Percentiles rank a stretch among this genome's conserved stretches.
These are phyloP conservation scores for Plasmopara halstedii DNA, from an alignment of 352 stramenopile genomes.

Conservation along the genomic window DNA sequence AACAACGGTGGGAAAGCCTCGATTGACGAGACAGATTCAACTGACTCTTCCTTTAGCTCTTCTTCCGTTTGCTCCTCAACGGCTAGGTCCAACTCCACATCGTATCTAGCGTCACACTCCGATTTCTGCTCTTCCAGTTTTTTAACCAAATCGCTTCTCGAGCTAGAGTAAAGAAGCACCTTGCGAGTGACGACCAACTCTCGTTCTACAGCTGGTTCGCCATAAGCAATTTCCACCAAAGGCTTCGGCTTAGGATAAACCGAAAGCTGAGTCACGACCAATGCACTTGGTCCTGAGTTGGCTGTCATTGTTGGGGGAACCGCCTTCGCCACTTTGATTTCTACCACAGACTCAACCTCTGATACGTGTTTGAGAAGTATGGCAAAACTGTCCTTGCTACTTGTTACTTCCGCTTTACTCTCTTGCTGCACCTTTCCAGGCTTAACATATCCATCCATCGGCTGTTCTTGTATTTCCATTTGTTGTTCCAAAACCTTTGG, in stretches of 20 bases:
- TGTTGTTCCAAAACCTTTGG: not conserved
- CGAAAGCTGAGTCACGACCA: conserved; percentile 4
- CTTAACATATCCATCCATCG: not conserved
- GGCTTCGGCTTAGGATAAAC: conserved; percentile 17
- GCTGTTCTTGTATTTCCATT: not conserved
- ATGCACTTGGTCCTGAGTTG: conserved; percentile 3
- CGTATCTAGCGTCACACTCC: conserved; percentile 8
- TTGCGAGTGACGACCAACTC: conserved; percentile 23
- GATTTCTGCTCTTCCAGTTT: conserved; percentile 9
- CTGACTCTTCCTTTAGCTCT: conserved; percentile 9
- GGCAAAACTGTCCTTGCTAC: too few species aligned
- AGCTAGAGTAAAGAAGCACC: conserved; percentile 24
- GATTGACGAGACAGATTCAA: conserved; percentile 10
- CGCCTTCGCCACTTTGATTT: conserved; percentile 1
- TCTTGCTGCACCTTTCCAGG: not conserved
- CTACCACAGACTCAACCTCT: conserved; percentile 4
- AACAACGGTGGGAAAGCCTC: conserved; percentile 18
- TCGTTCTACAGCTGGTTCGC: conserved; percentile 15
- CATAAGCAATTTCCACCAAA: conserved; percentile 15
- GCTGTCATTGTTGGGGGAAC: conserved; percentile 3
- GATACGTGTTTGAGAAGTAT: too few species aligned
- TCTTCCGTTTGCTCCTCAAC: conserved; percentile 5
- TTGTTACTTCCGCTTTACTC: too few species aligned
- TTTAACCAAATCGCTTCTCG: conserved; percentile 9
- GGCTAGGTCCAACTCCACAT: conserved; percentile 6